Conservation (phyloP, 192 early-diverging fungal genomes). For the Linnemannia schmuckeri region DNA sequence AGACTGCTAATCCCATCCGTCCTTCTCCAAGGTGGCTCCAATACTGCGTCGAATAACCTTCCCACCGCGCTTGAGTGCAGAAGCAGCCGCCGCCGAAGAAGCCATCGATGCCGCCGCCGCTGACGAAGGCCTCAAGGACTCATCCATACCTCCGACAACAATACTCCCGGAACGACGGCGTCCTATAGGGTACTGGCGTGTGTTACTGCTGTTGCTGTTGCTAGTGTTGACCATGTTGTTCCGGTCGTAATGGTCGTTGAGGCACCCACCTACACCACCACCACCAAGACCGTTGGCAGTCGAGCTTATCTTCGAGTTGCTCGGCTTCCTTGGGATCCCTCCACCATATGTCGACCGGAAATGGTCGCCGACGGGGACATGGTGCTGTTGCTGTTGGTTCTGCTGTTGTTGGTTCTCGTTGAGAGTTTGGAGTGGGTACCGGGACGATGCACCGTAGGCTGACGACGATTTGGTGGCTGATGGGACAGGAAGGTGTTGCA, state of each 20-base stretch:
- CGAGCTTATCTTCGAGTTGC: not conserved
- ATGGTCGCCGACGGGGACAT: not conserved
- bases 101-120: not conserved
- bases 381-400: not conserved
- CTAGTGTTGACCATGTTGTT: slow-evolving; percentile 2
- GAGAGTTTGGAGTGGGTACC: not conserved
- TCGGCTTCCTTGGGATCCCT: not conserved
- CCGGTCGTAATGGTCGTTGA: not conserved
- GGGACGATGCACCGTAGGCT: not conserved
- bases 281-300: not conserved
- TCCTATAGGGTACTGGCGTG: not conserved
- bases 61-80: slow-evolving; percentile 26
- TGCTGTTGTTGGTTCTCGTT: slow-evolving; percentile 6
- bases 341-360: not conserved
- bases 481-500: not conserved
- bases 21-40: slow-evolving; percentile 31
- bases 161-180: slow-evolving; percentile 13
- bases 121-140: not conserved
- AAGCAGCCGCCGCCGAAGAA: not conserved
- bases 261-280: not conserved
- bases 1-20: slow-evolving; percentile 25
- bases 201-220: slow-evolving; percentile 11
- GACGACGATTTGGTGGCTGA: not conserved
- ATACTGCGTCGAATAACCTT: slow-evolving; percentile 39
- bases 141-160: not conserved